Percentiles rank a stretch among this genome's conserved stretches.
Conservation (phyloP, 148 eudicot species). For the Chenopodium quinoa region DNA sequence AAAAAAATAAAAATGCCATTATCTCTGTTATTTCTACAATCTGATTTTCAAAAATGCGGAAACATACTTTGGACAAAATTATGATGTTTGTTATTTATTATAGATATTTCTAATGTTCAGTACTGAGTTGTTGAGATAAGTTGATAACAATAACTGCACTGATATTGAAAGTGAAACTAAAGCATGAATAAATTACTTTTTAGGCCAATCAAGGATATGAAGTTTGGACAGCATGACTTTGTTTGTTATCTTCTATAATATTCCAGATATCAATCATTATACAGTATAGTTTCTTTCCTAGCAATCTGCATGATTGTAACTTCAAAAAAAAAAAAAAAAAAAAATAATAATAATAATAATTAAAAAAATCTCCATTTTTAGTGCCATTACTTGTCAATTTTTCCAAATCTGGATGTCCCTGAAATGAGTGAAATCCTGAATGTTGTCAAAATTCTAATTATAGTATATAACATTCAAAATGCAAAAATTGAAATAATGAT, state of each 20-base stretch:
- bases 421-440: no score
- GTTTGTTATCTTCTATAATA: background rate
- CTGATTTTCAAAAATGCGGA: no score
- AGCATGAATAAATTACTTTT: background rate
- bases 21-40: background rate
- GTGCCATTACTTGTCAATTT: background rate
- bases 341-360: no score
- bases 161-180: background rate
- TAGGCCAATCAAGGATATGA: background rate
- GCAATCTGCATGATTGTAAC: background rate
- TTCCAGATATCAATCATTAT: background rate
- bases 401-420: background rate
- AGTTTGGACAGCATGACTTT: background rate
- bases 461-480: no score
- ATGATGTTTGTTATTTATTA: background rate
- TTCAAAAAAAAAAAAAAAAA: no score
- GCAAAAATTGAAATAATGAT: no score
- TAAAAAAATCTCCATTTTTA: background rate
- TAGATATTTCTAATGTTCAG: background rate
- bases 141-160: no score
- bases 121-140: background rate
- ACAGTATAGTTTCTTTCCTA: background rate
- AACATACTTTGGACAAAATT: background rate
- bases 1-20: background rate
- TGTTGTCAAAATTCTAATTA: background rate